Percentiles rank a stretch among this genome's conserved stretches.
Evolutionary conservation across 2,329 filamentous ascomycete genomes (phyloP).

Genomic region (Chaetothyriales sp.): DNA sequence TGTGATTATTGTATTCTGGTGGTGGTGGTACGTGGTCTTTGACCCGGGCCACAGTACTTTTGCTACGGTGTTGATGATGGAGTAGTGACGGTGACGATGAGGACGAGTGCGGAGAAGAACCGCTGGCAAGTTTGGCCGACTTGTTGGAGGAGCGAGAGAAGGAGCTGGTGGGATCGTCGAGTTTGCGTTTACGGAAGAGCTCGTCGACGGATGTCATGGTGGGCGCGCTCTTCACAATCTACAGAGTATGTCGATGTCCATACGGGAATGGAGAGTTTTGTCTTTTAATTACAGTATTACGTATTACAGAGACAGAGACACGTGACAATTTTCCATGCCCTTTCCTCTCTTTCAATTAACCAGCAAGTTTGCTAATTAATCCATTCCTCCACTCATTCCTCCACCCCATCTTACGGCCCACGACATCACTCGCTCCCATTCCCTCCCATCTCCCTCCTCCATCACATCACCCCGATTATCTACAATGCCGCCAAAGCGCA

Average conservation of each 20-base stretch:
- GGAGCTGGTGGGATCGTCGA: slow-evolving; percentile 14
- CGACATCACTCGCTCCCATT: neutral
- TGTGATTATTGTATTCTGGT: slow-evolving; percentile 23
- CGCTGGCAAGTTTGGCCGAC: slow-evolving; percentile 14
- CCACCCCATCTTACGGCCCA: neutral
- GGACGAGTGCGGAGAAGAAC: slow-evolving; percentile 10
- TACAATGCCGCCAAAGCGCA: slow-evolving; percentile 50
- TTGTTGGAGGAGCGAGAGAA: slow-evolving; percentile 15
- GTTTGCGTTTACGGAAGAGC: slow-evolving; percentile 17
- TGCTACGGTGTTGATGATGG: slow-evolving; percentile 4
- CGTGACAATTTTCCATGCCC: no score
- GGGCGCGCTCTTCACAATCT: no score
- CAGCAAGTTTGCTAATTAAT: no score
- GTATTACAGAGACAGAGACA: no score
- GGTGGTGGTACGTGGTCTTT: slow-evolving; percentile 4
- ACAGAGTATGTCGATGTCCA: no score
- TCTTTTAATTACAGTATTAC: no score
- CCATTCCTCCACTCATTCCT: no score
- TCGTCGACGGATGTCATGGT: slow-evolving; percentile 14
- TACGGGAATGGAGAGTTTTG: neutral
- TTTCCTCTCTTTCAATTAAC: neutral
- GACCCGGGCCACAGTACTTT: slow-evolving; percentile 11
- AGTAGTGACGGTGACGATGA: slow-evolving; percentile 2
- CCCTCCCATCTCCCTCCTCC: neutral
- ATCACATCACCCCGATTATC: neutral